A percentile compares a stretch with the other conserved stretches of the same genome.
These are phyloP conservation scores for Phlebiopsis flavidoalba DNA, from an alignment of 768 basidiomycete species.

Conservation along the genomic window DNA sequence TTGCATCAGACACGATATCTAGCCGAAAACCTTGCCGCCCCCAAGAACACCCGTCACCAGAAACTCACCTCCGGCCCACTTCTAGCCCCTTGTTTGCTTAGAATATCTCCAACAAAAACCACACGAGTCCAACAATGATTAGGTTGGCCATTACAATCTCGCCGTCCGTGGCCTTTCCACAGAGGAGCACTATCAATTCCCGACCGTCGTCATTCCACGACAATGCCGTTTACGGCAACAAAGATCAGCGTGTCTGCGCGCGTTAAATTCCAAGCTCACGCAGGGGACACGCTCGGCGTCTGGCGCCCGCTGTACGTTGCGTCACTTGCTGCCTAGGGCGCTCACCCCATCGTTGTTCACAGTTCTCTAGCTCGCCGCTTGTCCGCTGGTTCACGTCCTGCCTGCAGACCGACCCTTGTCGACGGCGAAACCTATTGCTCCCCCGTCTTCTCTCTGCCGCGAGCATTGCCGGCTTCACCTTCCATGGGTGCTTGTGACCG, in stretches of 20 bases:
- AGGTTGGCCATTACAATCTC: background rate
- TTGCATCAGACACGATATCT: conserved; percentile 8
- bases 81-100: background rate
- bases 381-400: too few relatives aligned
- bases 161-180: conserved; percentile 6
- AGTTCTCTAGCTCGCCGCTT: too few relatives aligned
- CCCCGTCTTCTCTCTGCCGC: conserved; percentile 16
- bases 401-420: background rate
- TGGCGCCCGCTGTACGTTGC: background rate
- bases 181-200: conserved; percentile 1
- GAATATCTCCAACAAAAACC: background rate
- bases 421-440: background rate
- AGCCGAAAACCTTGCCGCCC: conserved; percentile 11
- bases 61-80: background rate
- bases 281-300: background rate
- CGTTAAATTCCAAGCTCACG: conserved; percentile 3
- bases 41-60: background rate
- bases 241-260: conserved; percentile 6
- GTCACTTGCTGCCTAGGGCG: background rate
- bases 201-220: conserved; percentile 7
- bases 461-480: conserved; percentile 31
- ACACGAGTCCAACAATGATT: background rate
- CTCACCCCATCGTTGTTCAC: too few relatives aligned
- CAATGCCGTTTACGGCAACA: background rate
- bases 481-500: conserved; percentile 18